Conservation (phyloP, 495 filamentous ascomycete species). For the Glarea lozoyensis region DNA sequence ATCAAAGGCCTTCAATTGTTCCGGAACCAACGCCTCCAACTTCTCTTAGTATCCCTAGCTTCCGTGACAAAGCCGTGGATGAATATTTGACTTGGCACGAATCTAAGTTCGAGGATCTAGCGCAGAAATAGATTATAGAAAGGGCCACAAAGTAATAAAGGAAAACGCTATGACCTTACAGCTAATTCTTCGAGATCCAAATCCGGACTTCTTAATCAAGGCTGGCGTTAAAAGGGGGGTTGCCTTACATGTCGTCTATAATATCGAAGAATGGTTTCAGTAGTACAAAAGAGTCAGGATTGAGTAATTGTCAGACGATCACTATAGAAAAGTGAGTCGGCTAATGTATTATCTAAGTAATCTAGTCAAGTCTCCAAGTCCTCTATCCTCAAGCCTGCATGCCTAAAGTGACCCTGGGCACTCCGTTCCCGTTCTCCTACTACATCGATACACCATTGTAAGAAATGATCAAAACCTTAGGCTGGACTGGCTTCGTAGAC, state of each 20-base stretch:
- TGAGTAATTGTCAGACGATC: constrained; percentile 7
- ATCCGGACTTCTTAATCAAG: constrained; percentile 22
- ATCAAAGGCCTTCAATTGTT: background rate
- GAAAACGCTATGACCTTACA: constrained; percentile 21
- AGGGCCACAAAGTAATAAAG: too few relatives aligned
- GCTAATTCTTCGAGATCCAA: constrained; percentile 22
- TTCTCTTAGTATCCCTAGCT: constrained; percentile 9
- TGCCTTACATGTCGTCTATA: constrained; percentile 22
- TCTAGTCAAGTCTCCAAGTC: too few relatives aligned
- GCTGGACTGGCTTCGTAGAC: constrained; percentile 7
- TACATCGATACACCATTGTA: constrained; percentile 20
- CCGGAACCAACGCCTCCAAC: background rate
- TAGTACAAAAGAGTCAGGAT: background rate
- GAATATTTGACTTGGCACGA: constrained; percentile 19
- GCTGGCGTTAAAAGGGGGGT: constrained; percentile 22
- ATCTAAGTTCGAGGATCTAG: constrained; percentile 14
- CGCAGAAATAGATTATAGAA: constrained; percentile 19
- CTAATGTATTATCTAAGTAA: too few relatives aligned
- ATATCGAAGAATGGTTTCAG: constrained; percentile 22
- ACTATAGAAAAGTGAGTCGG: too few relatives aligned
- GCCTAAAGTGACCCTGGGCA: constrained; percentile 16
- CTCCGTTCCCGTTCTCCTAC: constrained; percentile 10
- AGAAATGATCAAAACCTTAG: constrained; percentile 15
- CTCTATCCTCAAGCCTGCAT: too few relatives aligned
- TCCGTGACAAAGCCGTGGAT: constrained; percentile 5